Evolutionary conservation across 2,329 filamentous ascomycete genomes (phyloP).

Genomic region (Fusarium secorum): DNA sequence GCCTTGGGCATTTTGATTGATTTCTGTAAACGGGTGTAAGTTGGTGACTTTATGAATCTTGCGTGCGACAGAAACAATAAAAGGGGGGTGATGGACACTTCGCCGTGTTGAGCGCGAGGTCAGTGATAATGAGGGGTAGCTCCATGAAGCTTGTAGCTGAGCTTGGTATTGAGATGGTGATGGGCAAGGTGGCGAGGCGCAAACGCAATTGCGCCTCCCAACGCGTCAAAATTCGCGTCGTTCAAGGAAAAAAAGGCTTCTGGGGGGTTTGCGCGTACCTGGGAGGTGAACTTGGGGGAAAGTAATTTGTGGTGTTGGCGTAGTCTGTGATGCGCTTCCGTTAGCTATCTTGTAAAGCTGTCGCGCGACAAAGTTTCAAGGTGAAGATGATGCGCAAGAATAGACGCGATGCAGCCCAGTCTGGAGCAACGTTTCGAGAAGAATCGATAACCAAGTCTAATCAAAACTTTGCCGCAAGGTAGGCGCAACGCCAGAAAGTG

Average conservation of each 20-base stretch:
- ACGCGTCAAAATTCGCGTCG: slow-evolving; percentile 29
- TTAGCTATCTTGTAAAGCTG: slow-evolving; percentile 36
- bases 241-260: slow-evolving; percentile 22
- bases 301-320: slow-evolving; percentile 25
- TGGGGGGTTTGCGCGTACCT: slow-evolving; percentile 35
- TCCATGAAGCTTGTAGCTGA: slow-evolving; percentile 28
- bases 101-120: not conserved
- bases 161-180: slow-evolving; percentile 12
- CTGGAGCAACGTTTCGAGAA: slow-evolving; percentile 34
- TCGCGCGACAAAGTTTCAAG: slow-evolving; percentile 23
- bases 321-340: slow-evolving; percentile 44
- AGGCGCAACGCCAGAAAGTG: slow-evolving; percentile 26
- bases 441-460: slow-evolving; percentile 27
- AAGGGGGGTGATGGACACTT: not conserved
- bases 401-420: slow-evolving; percentile 27
- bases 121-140: slow-evolving; percentile 39
- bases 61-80: not conserved
- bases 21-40: slow-evolving; percentile 43
- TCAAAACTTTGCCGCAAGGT: slow-evolving; percentile 23
- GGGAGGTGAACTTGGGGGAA: slow-evolving; percentile 18
- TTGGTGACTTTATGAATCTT: not conserved
- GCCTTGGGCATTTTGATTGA: slow-evolving; percentile 66
- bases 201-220: slow-evolving; percentile 42
- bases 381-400: slow-evolving; percentile 27
- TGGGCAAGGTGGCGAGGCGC: slow-evolving; percentile 37